Evolutionary conservation across 2,329 filamentous ascomycete genomes (phyloP).

Genomic region (Fusarium poae): DNA sequence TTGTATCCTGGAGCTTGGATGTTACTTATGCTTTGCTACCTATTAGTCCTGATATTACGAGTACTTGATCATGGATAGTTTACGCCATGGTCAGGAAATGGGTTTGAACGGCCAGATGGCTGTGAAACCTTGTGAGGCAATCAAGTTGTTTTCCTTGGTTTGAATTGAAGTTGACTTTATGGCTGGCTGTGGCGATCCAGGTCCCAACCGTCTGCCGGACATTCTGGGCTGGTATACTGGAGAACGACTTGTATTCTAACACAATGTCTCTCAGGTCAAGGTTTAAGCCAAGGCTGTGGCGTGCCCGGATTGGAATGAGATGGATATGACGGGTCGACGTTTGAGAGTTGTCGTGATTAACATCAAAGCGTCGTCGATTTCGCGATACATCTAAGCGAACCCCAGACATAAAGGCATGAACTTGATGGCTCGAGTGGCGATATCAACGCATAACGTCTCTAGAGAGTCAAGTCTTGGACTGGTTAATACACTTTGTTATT

Average conservation of each 20-base stretch:
- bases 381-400: neutral
- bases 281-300: constrained; percentile 32
- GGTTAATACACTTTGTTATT: neutral
- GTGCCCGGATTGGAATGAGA: constrained; percentile 26
- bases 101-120: constrained; percentile 34
- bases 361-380: constrained; percentile 14
- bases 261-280: constrained; percentile 2
- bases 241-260: constrained; percentile 9
- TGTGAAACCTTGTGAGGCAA: constrained; percentile 53
- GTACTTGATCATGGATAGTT: neutral
- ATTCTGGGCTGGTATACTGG: neutral
- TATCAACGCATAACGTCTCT: neutral
- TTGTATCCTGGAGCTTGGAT: neutral
- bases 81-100: constrained; percentile 57
- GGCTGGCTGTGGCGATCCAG: constrained; percentile 9
- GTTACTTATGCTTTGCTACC: neutral
- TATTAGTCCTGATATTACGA: neutral
- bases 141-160: neutral
- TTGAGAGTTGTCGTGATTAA: constrained; percentile 2
- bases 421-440: neutral
- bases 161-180: constrained; percentile 7
- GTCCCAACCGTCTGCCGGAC: constrained; percentile 3
- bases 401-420: neutral
- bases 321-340: constrained; percentile 3
- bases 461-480: neutral